A percentile compares a stretch with the other conserved stretches of the same genome.
These are phyloP conservation scores for Glycine soja DNA, from an alignment of 306 rosid species.

Conservation along the genomic window DNA sequence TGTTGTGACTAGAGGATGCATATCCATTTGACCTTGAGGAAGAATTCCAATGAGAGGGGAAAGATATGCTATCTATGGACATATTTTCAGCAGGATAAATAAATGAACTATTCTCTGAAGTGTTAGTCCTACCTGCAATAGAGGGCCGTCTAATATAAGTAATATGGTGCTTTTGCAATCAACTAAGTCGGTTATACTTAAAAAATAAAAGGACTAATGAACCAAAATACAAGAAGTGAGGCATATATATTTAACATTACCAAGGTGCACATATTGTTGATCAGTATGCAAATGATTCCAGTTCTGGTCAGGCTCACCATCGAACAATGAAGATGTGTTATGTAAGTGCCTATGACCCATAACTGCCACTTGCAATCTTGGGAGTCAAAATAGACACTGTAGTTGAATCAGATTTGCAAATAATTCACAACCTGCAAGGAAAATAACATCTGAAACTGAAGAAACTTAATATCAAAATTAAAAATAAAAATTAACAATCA, in stretches of 20 bases:
- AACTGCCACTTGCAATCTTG: constrained; percentile 49
- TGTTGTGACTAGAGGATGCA: constrained; percentile 61
- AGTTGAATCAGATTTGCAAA: constrained; percentile 38
- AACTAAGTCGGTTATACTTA: not conserved
- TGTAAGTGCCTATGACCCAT: constrained; percentile 88
- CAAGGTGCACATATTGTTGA: constrained; percentile 67
- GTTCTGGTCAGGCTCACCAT: constrained; percentile 76
- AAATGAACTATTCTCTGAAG: constrained; percentile 67
- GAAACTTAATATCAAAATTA: constrained; percentile 36
- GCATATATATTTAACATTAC: constrained; percentile 56
- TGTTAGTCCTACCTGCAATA: constrained; percentile 64
- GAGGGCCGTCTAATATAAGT: constrained; percentile 30
- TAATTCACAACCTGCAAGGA: constrained; percentile 53
- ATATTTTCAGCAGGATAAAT: constrained; percentile 71
- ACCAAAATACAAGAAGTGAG: constrained; percentile 26
- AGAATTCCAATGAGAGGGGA: constrained; percentile 72
- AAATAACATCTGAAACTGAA: constrained; percentile 35
- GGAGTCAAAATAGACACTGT: constrained; percentile 39
- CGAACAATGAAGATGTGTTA: constrained; percentile 67
- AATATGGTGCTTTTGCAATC: constrained; percentile 25
- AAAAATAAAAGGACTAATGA: not conserved
- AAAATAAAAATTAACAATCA: constrained; percentile 33
- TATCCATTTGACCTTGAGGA: constrained; percentile 66
- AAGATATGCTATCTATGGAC: constrained; percentile 60
- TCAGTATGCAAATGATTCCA: constrained; percentile 78